Percentiles rank a stretch among this genome's conserved stretches.
phyloP scores from a whole-genome alignment of 106 monocot genomes.

The Hemerocallis citrina region DNA sequence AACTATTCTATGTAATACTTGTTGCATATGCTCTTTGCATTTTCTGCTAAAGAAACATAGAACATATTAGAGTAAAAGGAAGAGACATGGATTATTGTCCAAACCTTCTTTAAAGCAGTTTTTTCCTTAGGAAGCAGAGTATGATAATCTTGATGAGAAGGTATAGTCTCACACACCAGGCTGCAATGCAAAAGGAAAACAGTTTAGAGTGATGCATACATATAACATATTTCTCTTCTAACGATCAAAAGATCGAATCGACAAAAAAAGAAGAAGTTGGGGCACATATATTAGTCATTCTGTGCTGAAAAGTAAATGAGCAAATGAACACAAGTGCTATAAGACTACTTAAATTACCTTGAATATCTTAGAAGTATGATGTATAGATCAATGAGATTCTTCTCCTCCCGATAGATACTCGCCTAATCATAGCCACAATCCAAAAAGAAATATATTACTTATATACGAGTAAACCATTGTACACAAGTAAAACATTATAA shows the following conservation, averaged over 20 bases:
- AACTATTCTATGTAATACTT: conserved; percentile 4
- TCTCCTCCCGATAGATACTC: conserved; percentile 77
- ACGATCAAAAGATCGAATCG: background rate
- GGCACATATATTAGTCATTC: background rate
- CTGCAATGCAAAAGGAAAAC: conserved; percentile 26
- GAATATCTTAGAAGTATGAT: conserved; percentile 91
- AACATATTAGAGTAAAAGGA: background rate
- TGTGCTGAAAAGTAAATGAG: background rate
- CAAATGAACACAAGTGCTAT: background rate
- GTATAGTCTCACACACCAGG: conserved; percentile 88
- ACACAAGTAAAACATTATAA: no score
- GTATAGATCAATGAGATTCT: conserved; percentile 85
- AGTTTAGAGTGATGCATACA: background rate
- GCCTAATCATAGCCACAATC: conserved; percentile 44
- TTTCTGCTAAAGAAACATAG: background rate
- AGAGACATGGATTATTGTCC: background rate
- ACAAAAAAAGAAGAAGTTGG: background rate
- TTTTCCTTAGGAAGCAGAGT: conserved; percentile 53
- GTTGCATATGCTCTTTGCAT: background rate
- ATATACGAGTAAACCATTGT: no score
- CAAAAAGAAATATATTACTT: background rate
- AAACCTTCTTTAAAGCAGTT: conserved; percentile 58
- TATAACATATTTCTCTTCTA: background rate
- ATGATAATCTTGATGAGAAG: conserved; percentile 83
- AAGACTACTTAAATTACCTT: conserved; percentile 49